Base-by-base conservation (phyloP, 306 rosid genomes). In the Senna siamea region DNA sequence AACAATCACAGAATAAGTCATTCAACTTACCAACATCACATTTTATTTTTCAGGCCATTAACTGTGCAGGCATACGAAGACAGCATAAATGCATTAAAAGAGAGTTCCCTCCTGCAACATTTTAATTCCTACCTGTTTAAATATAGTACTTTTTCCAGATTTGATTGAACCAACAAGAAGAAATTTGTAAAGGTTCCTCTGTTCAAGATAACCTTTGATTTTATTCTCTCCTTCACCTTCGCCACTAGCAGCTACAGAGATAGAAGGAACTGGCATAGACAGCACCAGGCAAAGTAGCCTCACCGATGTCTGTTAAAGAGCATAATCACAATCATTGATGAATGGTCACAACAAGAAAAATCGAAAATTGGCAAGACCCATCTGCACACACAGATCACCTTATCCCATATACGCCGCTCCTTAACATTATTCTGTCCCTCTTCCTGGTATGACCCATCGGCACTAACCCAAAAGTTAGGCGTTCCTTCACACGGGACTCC, bases 401-500 rank as follows among this genome's bases (percentile, higher is more conserved):
- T 90, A 64, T 78, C 87, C 98, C 98, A 93, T 73, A 93, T 89
- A 70, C 34, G 2, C 6, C 89, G 30, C 30, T 26, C 98, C 66
- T 75, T 82, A 0, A 74, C 67, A 0, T 69, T 53, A 30, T 51
- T 87, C 86, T 88, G 90, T 75, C 98, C 98, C 70, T 85, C 98
- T 86, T 93, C 97, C 79, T 76, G 86, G 85, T 76, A 87, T 15
- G 95, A 76, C 52, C 98, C 97, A 73, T 90, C 93, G 26, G 79
- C 72, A 56, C 34, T 75, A 73, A 93, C 85, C 98, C 98, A 93
- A 84, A 81, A 90, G 75, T 78, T 76, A 35, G 89, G 85, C 6
- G 69, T 72, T 78, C 97, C 98, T 82, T 87, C 98, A 81, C 97
- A 90, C 4, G 86, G 91, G 23, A 89, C 95, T 60, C 96, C 83